These are phyloP conservation scores for Exophiala calicioides DNA, from an alignment of 2,329 filamentous ascomycete species.

Conservation along the genomic window DNA sequence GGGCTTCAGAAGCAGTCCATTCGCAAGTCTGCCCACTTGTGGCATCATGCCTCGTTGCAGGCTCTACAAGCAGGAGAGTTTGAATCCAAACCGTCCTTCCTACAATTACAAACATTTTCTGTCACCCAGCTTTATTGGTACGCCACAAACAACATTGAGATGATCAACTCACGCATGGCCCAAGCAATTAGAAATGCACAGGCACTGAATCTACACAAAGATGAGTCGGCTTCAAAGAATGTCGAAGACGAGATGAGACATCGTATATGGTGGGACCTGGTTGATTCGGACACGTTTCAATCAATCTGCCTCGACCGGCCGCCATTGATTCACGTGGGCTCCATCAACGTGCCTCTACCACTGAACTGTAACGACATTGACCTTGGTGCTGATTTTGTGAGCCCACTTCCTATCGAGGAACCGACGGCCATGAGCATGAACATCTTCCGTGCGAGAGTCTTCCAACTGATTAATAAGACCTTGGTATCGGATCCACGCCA, in stretches of 20 bases:
- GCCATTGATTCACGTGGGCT: constrained; percentile 32
- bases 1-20: constrained; percentile 25
- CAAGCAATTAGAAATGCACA: constrained; percentile 33
- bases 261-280: constrained; percentile 34
- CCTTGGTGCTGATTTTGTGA: constrained; percentile 27
- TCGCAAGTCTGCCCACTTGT: constrained; percentile 32
- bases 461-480: constrained; percentile 29
- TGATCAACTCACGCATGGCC: constrained; percentile 36
- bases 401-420: constrained; percentile 25
- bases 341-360: constrained; percentile 31
- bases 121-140: constrained; percentile 37
- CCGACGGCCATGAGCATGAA: constrained; percentile 31
- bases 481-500: constrained; percentile 24
- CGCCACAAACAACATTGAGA: constrained; percentile 36
- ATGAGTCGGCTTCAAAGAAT: constrained; percentile 22
- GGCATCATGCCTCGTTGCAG: constrained; percentile 36
- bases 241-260: constrained; percentile 32
- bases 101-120: constrained; percentile 35
- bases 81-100: constrained; percentile 33
- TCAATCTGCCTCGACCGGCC: constrained; percentile 33
- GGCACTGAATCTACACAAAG: constrained; percentile 31
- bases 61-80: constrained; percentile 35
- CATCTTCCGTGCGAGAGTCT: constrained; percentile 28
- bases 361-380: constrained; percentile 33
- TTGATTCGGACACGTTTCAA: constrained; percentile 33